Evolutionary conservation across 495 filamentous ascomycete genomes (phyloP), one percentile per base, ranked within the genome.

Genomic region (Podospora tetraspora): DNA sequence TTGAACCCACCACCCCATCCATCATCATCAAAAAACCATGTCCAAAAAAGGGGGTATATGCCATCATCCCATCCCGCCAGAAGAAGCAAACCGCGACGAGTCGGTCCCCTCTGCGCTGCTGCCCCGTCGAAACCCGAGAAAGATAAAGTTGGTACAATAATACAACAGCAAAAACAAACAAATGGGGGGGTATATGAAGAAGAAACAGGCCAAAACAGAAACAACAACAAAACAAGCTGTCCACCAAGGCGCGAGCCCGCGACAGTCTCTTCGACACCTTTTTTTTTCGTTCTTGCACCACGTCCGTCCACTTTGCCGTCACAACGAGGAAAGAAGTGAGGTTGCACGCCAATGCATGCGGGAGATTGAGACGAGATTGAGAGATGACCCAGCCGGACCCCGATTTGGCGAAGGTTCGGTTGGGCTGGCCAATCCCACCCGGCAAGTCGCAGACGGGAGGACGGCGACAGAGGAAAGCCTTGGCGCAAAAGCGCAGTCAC

Each of bases 181-280:
- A 64, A 52, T 25, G 62, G 62, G 61, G 27, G 62, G 62, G 62
- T 64, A 64, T 64, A 64, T 57, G 62, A 64, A 64, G 62, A 25
- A 64, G 43, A 64, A 27, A 27, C 34, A 62, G 27, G 24, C 59
- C 22, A 43, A 37, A 43, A 43, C 16, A 62, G 22, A 62, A 62
- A 32, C 27, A 27, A 27, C 24, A 52, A 56, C 21, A 52, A 63
- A 52, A 63, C 21, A 9, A 25, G 21, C 43, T 57, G 37, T 64
- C 23, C 37, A 16, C 23, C 59, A 2, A 25, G 30, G 62, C 34
- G 34, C 43, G 32, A 64, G 62, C 43, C 43, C 23, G 30, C n/a
- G 62, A 62, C 61, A 62, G 27, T 62, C 16, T 34, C 11, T 34
- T 10, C 10, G 11, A 34, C 32, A 34, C 30, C 11, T 37, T 37